Base-by-base conservation (phyloP, 371 early-diverging fungal species). In the Choanephora cucurbitarum region DNA sequence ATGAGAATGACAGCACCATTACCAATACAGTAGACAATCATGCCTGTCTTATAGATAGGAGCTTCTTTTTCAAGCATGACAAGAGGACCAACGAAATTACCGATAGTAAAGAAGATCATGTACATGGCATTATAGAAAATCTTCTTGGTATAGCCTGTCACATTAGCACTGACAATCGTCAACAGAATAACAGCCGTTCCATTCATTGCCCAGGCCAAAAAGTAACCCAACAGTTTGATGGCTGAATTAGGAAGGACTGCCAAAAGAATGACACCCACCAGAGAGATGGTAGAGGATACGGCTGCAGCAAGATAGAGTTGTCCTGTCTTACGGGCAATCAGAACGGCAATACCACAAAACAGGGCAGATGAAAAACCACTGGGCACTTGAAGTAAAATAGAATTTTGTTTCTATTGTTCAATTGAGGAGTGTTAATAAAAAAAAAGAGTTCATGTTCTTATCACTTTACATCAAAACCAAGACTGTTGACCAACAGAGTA, bases 131-230 rank as follows among this genome's bases (percentile, higher is more conserved):
- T 64, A 21, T 76, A 68, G 39, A 68, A 73, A 23, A 72, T 41
- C 44, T 73, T 76, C 42, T 76, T 76, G 6, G 69, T 66, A 24
- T 76, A 76, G 6, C 77, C 77, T 15, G 63, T 57, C 6, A 73
- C 71, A 43, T 76, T 76, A 18, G 44, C 33, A 13, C 62, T 61
- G n/a, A 66, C 45, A 18, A 66, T 55, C 0, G 71, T 62, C 1
- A 67, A 49, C 2, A 76, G 34, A 15, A 76, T 50, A 0, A 63
- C 62, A 28, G 64, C 61, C 1, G 58, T 58, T 21, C 70, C 76
- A 15, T 59, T 51, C 39, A 60, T 52, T 5, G 56, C 58, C 66
- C 59, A 70, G 15, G 57, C 57, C n/a, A 72, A 40, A 22, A 70
- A 70, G 22, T 55, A 70, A 6, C 73, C 73, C 2, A 70, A 15